Percentiles rank a stretch among this genome's conserved stretches.
Conservation (phyloP, 345 rosid species). For the Gossypium anomalum region DNA sequence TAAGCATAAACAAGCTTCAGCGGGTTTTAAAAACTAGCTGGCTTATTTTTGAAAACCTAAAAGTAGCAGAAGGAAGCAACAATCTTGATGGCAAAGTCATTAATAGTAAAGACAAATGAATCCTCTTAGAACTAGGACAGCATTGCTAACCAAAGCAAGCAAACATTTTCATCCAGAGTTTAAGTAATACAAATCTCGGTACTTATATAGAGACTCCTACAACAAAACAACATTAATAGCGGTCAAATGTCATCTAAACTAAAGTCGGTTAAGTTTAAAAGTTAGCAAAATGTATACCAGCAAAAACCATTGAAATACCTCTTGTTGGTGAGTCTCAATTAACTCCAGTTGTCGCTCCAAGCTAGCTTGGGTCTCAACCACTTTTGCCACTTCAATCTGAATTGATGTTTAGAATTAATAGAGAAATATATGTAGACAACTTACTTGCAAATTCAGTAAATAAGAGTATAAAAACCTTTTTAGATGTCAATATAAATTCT, state of each 20-base stretch:
- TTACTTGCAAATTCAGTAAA: not conserved
- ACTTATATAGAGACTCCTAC: not conserved
- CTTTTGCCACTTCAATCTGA: conserved; percentile 97
- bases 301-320: conserved; percentile 42
- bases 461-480: not conserved
- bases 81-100: not conserved
- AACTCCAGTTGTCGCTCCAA: conserved; percentile 87
- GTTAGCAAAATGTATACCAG: not conserved
- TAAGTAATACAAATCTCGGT: not conserved
- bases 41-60: not conserved
- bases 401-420: conserved; percentile 15
- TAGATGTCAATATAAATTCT: not conserved
- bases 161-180: not conserved
- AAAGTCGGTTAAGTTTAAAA: not conserved
- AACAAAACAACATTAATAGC: not conserved
- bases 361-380: conserved; percentile 82
- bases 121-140: not conserved
- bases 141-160: not conserved
- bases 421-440: not conserved
- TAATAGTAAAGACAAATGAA: not conserved
- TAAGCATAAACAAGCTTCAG: not conserved
- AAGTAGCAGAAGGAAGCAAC: not conserved
- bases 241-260: not conserved
- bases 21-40: not conserved
- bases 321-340: conserved; percentile 95